Evolutionary conservation across 2,329 filamentous ascomycete species (phyloP).

Genomic region (Diaporthe sp.): DNA sequence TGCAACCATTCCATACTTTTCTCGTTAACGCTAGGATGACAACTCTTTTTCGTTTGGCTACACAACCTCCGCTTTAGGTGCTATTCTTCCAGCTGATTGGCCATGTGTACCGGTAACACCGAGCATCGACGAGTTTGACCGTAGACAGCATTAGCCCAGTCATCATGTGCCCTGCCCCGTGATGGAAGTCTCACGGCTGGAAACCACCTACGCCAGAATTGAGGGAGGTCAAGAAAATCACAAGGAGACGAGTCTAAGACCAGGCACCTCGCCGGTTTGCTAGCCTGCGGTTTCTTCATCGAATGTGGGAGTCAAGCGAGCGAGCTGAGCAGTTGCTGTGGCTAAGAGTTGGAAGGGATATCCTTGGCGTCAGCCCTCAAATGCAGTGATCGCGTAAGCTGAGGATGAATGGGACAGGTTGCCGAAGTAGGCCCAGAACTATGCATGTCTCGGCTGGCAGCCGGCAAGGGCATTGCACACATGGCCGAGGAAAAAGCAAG

Average conservation of each 20-base stretch:
- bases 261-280: rapidly evolving
- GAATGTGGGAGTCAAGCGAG: background rate
- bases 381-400: constrained; percentile 1
- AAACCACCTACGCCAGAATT: background rate
- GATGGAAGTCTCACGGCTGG: background rate
- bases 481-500: constrained; percentile 20
- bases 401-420: constrained; percentile 8
- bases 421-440: background rate
- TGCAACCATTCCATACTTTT: constrained; percentile 30
- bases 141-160: constrained; percentile 21
- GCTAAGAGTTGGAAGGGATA: background rate
- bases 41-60: background rate
- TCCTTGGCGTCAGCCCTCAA: background rate
- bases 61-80: background rate
- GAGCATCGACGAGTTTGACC: background rate
- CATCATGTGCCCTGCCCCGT: constrained; percentile 26
- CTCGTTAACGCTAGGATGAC: background rate
- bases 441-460: constrained; percentile 37
- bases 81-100: background rate
- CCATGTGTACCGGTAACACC: background rate
- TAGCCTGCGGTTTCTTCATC: too few relatives aligned
- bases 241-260: background rate
- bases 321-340: background rate
- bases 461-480: constrained; percentile 10
- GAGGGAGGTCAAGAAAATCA: background rate